These are phyloP conservation scores for Salix exigua DNA, from an alignment of 345 rosid species.

Conservation along the genomic window DNA sequence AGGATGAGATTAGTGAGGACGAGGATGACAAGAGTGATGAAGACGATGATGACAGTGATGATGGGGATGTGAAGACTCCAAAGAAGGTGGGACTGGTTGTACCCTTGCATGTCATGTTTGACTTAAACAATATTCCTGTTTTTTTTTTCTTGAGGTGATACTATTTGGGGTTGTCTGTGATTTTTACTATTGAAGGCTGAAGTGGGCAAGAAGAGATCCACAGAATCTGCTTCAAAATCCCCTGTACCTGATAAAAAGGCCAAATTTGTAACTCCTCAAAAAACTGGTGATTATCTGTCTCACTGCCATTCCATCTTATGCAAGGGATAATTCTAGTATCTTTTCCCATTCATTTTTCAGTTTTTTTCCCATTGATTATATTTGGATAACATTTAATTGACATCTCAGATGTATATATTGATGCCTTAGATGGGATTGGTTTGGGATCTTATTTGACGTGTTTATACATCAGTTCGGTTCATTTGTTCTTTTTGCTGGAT, in stretches of 20 bases:
- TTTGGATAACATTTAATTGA: too few relatives aligned
- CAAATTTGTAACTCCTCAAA: slow-evolving; percentile 64
- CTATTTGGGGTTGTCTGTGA: not conserved
- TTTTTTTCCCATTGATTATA: not conserved
- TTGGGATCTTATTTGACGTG: not conserved
- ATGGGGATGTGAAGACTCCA: slow-evolving; percentile 43
- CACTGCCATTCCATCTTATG: not conserved
- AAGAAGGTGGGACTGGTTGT: slow-evolving; percentile 33
- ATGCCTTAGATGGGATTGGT: not conserved
- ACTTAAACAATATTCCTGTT: not conserved
- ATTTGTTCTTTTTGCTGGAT: not conserved
- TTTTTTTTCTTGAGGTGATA: not conserved
- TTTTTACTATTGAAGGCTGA: slow-evolving; percentile 34
- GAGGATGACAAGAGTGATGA: slow-evolving; percentile 26
- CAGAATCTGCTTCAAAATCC: slow-evolving; percentile 41
- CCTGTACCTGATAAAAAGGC: slow-evolving; percentile 58
- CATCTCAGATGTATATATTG: not conserved
- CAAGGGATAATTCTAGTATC: not conserved
- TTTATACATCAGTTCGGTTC: not conserved
- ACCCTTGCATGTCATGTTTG: not conserved
- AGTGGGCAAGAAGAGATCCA: slow-evolving; percentile 61
- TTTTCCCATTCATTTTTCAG: not conserved
- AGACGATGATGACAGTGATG: slow-evolving; percentile 23
- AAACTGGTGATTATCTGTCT: slow-evolving; percentile 48
- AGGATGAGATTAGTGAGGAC: slow-evolving; percentile 17